These are phyloP conservation scores for Metschnikowia drakensbergensis DNA, from an alignment of 805 yeast genomes.

Conservation along the genomic window DNA sequence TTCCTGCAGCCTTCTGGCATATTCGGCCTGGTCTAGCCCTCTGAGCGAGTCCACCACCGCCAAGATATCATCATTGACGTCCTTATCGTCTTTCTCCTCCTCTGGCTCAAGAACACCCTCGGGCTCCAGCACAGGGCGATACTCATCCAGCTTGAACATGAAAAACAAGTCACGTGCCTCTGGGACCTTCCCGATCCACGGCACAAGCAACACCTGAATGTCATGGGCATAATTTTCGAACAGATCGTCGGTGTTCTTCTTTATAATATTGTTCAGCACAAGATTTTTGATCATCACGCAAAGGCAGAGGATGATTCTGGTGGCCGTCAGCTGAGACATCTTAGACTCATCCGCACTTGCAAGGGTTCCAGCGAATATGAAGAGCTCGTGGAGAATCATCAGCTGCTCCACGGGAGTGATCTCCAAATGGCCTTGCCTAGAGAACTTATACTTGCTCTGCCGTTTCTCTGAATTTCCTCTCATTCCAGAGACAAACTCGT, in stretches of 20 bases:
- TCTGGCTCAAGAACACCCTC: not conserved
- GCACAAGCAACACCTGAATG: constrained; percentile 55
- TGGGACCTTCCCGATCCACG: constrained; percentile 60
- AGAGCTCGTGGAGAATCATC: constrained; percentile 68
- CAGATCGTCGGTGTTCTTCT: constrained; percentile 27
- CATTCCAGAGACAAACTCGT: constrained; percentile 53
- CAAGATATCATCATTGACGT: constrained; percentile 2
- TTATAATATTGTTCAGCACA: constrained; percentile 42
- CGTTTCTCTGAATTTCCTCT: constrained; percentile 42
- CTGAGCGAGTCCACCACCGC: constrained; percentile 7
- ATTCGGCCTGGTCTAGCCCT: constrained; percentile 5
- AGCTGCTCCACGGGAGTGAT: constrained; percentile 58
- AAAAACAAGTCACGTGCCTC: constrained; percentile 62
- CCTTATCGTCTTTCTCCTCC: not conserved
- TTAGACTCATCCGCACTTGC: constrained; percentile 26
- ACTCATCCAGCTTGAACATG: constrained; percentile 20
- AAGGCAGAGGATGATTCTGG: constrained; percentile 46
- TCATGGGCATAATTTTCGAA: constrained; percentile 55
- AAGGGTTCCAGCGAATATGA: constrained; percentile 45
- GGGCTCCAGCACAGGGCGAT: constrained; percentile 4
- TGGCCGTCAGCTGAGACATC: constrained; percentile 10
- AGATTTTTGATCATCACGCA: constrained; percentile 62
- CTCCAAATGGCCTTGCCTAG: constrained; percentile 53
- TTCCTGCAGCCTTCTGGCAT: constrained; percentile 1
- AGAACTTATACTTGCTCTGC: constrained; percentile 37